Evolutionary conservation across 345 rosid species (phyloP).

Genomic region (Linum usitatissimum): DNA sequence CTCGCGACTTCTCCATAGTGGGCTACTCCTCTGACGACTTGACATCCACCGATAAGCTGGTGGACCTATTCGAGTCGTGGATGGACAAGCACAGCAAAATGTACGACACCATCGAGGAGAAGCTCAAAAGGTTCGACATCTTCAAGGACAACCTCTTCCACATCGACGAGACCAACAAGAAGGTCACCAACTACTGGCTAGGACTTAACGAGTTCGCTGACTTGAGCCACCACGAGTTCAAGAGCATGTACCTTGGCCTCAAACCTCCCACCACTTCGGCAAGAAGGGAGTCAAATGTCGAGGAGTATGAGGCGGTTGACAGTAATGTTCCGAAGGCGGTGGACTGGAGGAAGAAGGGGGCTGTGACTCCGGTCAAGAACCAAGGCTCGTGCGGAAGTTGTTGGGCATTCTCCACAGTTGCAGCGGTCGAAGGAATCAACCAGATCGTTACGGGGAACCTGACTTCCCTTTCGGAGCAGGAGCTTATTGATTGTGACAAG

Average conservation of each 20-base stretch:
- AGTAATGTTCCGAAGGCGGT: slow-evolving; percentile 43
- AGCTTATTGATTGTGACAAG: slow-evolving; percentile 44
- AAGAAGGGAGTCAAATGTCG: neutral
- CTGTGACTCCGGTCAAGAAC: slow-evolving; percentile 60
- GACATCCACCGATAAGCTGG: slow-evolving; percentile 40
- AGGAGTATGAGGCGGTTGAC: slow-evolving; percentile 18
- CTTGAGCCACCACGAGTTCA: slow-evolving; percentile 70
- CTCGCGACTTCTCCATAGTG: slow-evolving; percentile 61
- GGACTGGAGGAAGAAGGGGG: slow-evolving; percentile 82
- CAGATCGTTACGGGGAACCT: slow-evolving; percentile 49
- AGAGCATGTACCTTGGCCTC: slow-evolving; percentile 48
- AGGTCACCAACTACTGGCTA: slow-evolving; percentile 56
- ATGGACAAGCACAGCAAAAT: slow-evolving; percentile 51
- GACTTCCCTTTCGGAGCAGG: slow-evolving; percentile 49
- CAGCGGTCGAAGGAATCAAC: slow-evolving; percentile 58
- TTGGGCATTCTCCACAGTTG: slow-evolving; percentile 63
- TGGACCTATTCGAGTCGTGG: slow-evolving; percentile 68
- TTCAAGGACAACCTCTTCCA: slow-evolving; percentile 70
- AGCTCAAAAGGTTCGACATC: slow-evolving; percentile 49
- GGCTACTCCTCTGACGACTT: slow-evolving; percentile 60
- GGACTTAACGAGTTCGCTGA: slow-evolving; percentile 74
- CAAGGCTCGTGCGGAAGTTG: slow-evolving; percentile 77
- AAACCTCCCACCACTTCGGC: slow-evolving; percentile 11
- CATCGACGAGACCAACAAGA: slow-evolving; percentile 59
- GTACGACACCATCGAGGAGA: slow-evolving; percentile 53